Base-by-base conservation (phyloP, 805 yeast genomes). In the Grigorovia humatica region DNA sequence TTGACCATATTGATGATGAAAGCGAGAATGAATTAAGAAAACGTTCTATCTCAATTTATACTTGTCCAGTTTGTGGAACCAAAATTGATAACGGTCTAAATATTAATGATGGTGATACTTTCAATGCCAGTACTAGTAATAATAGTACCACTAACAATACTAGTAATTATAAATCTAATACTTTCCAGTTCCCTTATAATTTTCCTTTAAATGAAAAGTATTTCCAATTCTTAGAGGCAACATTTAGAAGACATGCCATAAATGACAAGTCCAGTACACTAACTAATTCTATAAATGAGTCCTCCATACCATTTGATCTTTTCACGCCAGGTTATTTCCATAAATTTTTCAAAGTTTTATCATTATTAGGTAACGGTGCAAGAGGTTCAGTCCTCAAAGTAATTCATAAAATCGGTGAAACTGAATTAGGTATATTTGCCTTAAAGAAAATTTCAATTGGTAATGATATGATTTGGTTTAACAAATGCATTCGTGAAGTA, bases 391-490 rank as follows among this genome's bases (percentile, higher is more conserved):
- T 89, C 9, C 84, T 78, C 60, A 81, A 88, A 62, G 96, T 89
- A 6, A 88, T 82, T 52, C 96, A 89, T 64, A 74, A 76, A n/a
- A 69, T 69, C 18, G 71, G 90, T 41, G 83, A 85, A 54, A 82
- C 82, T 12, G 77, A 82, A 23, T 63, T 89, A 35, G 96, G 96
- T 0, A 71, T 78, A 0, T 89, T 85, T 73, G 96, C 96, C 0
- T 72, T 89, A 52, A 89, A 89, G 60, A 82, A 88, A 60, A 85
- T 89, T 8, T 83, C 91, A 8, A 83, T 89, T 45, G 96, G 96
- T 0, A 79, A 85, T 59, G 82, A 85, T 58, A 74, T 80, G 51
- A 72, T 71, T n/a, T 81, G 85, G 74, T 74, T 89, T 38, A 76
- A 78, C 46, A 80, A 80, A 54, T 89, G 86, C 5, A 70, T 89